Evolutionary conservation across 805 yeast genomes (phyloP), one percentile per base, ranked within the genome.

Genomic region (Yamadazyma insecticola): DNA sequence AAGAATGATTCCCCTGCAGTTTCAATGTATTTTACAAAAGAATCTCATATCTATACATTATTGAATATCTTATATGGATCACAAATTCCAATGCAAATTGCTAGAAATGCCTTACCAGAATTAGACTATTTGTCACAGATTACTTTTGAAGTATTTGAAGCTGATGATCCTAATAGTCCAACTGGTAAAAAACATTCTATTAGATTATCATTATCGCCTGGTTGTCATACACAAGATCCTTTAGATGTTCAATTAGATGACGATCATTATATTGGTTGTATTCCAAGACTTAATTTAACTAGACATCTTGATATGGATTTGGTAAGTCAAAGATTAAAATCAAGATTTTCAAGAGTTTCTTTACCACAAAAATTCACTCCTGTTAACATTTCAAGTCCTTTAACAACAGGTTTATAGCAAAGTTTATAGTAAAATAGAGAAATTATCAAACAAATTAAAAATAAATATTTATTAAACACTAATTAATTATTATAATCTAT

Each of bases 171-270:
- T 21, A 48, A 43, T 10, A 64, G 72, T 22, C 67, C 73, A 7
- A 80, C 81, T 6, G 78, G 76, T 32, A 85, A 86, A 57, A 81
- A 84, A 48, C 96, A 90, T 54, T 82, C 96, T 4, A 82, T 92
- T 34, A 73, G 97, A 49, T 70, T 92, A 39, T 81, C 90, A n/a
- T 70, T 92, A 45, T 84, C 96, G 4, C 97, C 98, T 1, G 99
- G 99, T 13, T 92, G 98, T 58, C 97, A 92, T 60, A 89, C 97
- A 0, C 95, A 88, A 50, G 96, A 90, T 57, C 98, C 99, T 16
- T 70, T 92, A 42, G 99, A 92, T 60, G 95, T 94, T 27, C 96
- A 90, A 57, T 69, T 92, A 28, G 98, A 92, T 60, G 90, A 87
- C 27, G 89, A 87, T 53, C 99, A 92, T 60, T 90, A 92, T 59